Conservation (phyloP, 441 rosid species). For the Viola pubescens region DNA sequence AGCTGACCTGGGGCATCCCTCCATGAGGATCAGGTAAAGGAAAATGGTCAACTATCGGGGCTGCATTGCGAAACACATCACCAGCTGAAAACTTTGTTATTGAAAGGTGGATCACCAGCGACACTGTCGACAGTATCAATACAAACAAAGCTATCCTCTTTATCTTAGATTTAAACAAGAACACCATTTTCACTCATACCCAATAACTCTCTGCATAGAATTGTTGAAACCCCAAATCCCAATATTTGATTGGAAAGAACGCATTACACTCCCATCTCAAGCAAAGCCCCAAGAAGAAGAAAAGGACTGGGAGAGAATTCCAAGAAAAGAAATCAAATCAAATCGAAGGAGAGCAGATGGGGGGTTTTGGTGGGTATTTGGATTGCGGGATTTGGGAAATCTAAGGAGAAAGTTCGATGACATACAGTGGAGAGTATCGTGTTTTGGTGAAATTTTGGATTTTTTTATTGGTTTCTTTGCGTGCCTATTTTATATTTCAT, state of each 20-base stretch:
- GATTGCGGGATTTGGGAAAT: too few species aligned
- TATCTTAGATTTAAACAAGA: constrained; percentile 74
- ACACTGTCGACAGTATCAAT: constrained; percentile 63
- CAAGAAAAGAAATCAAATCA: too few species aligned
- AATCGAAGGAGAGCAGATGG: too few species aligned
- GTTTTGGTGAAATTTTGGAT: too few species aligned
- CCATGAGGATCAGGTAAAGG: constrained; percentile 26
- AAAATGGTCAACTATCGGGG: constrained; percentile 43
- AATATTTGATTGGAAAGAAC: neutral
- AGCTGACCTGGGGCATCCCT: constrained; percentile 27
- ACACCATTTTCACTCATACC: constrained; percentile 42
- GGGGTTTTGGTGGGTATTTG: too few species aligned
- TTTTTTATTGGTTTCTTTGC: too few species aligned
- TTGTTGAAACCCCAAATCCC: constrained; percentile 4
- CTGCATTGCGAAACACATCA: constrained; percentile 36
- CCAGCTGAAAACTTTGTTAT: constrained; percentile 69
- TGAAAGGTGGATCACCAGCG: constrained; percentile 69
- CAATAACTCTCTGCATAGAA: constrained; percentile 1
- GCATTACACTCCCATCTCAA: neutral
- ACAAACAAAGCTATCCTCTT: constrained; percentile 81
- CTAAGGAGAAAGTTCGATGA: too few species aligned
- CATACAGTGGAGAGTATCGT: too few species aligned
- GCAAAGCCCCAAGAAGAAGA: neutral
- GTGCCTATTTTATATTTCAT: too few species aligned
- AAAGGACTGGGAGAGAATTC: too few species aligned